Percentiles rank a stretch among this genome's conserved stretches.
phyloP scores from a whole-genome alignment of 257 asterid genomes.

The Nemophila menziesii region DNA sequence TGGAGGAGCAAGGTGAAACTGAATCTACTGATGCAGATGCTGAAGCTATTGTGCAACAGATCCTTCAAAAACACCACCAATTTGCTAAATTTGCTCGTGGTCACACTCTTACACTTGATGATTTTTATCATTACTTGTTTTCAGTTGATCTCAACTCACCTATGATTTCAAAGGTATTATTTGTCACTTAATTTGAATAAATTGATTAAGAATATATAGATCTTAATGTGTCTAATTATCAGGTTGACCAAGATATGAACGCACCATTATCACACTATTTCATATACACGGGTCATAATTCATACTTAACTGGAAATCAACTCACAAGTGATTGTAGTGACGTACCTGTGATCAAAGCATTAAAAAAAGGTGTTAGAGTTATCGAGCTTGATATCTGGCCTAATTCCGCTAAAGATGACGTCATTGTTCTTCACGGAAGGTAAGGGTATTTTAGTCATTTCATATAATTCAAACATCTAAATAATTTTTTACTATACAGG shows the following conservation, averaged over 20 bases:
- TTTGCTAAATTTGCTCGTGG: slow-evolving; percentile 21
- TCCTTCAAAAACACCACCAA: slow-evolving; percentile 36
- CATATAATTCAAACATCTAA: not conserved
- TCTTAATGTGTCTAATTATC: too few relatives aligned
- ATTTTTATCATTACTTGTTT: slow-evolving; percentile 63
- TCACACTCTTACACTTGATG: slow-evolving; percentile 25
- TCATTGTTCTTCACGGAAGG: slow-evolving; percentile 82
- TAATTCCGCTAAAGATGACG: slow-evolving; percentile 59
- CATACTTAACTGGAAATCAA: slow-evolving; percentile 87
- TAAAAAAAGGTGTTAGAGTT: slow-evolving; percentile 72
- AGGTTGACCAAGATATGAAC: slow-evolving; percentile 75
- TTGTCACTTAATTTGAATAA: not conserved
- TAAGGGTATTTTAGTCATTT: slow-evolving; percentile 8
- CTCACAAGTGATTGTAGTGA: slow-evolving; percentile 85
- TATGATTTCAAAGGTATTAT: slow-evolving; percentile 31
- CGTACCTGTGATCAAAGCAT: slow-evolving; percentile 63
- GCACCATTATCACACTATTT: slow-evolving; percentile 72
- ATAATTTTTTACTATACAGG: slow-evolving; percentile 20
- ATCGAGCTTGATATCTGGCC: slow-evolving; percentile 88
- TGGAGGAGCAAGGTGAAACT: slow-evolving; percentile 22
- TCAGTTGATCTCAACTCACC: slow-evolving; percentile 56
- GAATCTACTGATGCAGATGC: slow-evolving; percentile 20
- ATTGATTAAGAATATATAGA: not conserved
- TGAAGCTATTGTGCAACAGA: slow-evolving; percentile 33
- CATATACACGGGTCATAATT: slow-evolving; percentile 73